Conservation (phyloP, 2,329 filamentous ascomycete species). For the Ophiostoma sp. region DNA sequence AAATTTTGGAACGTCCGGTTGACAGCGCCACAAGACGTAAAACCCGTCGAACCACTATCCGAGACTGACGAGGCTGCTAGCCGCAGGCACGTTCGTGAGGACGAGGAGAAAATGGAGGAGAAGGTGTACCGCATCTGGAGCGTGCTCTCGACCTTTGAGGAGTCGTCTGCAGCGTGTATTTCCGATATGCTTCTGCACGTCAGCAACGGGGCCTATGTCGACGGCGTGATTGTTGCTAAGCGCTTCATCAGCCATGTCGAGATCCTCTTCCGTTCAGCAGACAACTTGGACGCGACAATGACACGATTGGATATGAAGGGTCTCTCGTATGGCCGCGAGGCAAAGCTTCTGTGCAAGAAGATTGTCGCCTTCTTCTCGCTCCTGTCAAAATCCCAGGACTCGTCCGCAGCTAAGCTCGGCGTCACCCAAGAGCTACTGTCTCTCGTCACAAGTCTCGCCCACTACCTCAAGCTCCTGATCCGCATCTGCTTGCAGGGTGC, state of each 20-base stretch:
- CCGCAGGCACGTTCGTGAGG: slow-evolving; percentile 73
- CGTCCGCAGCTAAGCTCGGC: slow-evolving; percentile 82
- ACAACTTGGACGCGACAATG: slow-evolving; percentile 77
- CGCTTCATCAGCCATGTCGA: slow-evolving; percentile 97
- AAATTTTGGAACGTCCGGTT: slow-evolving; percentile 99
- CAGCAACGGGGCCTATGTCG: slow-evolving; percentile 94
- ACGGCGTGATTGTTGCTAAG: slow-evolving; percentile 91
- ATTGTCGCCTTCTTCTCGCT: slow-evolving; percentile 97
- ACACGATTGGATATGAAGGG: slow-evolving; percentile 70
- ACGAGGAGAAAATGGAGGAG: slow-evolving; percentile 94
- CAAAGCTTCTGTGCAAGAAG: slow-evolving; percentile 99
- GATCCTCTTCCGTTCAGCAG: slow-evolving; percentile 83
- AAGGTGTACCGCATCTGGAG: slow-evolving; percentile 99
- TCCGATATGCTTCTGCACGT: slow-evolving; percentile 99
- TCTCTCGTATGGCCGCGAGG: slow-evolving; percentile 87
- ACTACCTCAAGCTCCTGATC: slow-evolving; percentile 96
- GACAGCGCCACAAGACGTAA: slow-evolving; percentile 58
- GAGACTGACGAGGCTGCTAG: slow-evolving; percentile 58
- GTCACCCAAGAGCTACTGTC: slow-evolving; percentile 99
- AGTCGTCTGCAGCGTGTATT: slow-evolving; percentile 96
- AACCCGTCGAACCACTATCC: slow-evolving; percentile 29
- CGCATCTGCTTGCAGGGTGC: slow-evolving; percentile 94
- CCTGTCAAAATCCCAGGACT: slow-evolving; percentile 91
- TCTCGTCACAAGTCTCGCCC: slow-evolving; percentile 89
- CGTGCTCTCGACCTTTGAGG: slow-evolving; percentile 93